Percentiles rank a stretch among this genome's conserved stretches.
These are phyloP conservation scores for Calocybe gangraenosa DNA, from an alignment of 768 basidiomycete species.

Conservation along the genomic window DNA sequence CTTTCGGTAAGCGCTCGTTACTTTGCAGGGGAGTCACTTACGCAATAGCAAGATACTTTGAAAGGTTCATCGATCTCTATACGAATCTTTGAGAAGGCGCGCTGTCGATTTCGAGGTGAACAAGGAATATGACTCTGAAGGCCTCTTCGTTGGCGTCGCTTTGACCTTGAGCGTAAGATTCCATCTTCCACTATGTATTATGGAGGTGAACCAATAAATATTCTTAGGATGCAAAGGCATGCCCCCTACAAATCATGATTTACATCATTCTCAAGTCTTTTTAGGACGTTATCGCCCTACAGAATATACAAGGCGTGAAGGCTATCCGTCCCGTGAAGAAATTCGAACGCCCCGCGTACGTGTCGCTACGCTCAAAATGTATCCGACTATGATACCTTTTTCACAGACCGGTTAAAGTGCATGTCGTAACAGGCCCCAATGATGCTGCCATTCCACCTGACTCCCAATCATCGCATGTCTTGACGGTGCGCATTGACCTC, in stretches of 20 bases:
- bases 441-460: slow-evolving; percentile 43
- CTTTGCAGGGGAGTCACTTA: not conserved
- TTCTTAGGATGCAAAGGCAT: slow-evolving; percentile 24
- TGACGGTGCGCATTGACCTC: slow-evolving; percentile 38
- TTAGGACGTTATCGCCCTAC: slow-evolving; percentile 46
- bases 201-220: not conserved
- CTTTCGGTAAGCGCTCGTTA: slow-evolving; percentile 11
- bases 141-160: slow-evolving; percentile 57
- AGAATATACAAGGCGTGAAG: slow-evolving; percentile 46
- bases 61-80: slow-evolving; percentile 50
- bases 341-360: slow-evolving; percentile 40
- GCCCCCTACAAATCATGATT: not conserved
- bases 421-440: slow-evolving; percentile 35
- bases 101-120: slow-evolving; percentile 40
- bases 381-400: not conserved
- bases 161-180: slow-evolving; percentile 41
- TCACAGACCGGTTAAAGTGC: slow-evolving; percentile 38
- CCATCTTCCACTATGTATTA: not conserved
- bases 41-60: not conserved
- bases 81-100: slow-evolving; percentile 39
- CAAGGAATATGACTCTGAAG: slow-evolving; percentile 47
- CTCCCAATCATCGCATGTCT: slow-evolving; percentile 45
- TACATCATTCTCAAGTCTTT: not conserved
- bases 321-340: slow-evolving; percentile 51
- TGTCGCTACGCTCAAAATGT: not conserved